These are phyloP conservation scores for Hibiscus tridactylites DNA, from an alignment of 345 rosid species.

Conservation along the genomic window DNA sequence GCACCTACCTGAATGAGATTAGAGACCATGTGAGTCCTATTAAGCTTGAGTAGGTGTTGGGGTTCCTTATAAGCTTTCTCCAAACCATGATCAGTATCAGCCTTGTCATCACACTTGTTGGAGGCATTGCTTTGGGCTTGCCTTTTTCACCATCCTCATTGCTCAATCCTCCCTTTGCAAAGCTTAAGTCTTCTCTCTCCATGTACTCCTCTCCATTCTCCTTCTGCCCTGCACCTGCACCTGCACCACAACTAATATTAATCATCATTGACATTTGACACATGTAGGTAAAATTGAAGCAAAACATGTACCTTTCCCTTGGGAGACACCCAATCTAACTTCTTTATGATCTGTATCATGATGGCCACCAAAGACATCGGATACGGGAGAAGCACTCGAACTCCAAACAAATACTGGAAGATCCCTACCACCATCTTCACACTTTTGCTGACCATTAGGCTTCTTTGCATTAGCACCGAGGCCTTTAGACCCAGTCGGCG, in stretches of 20 bases:
- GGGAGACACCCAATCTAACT: conserved; percentile 65
- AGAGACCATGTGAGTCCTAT: conserved; percentile 92
- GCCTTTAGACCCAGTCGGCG: conserved; percentile 49
- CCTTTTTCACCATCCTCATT: conserved; percentile 48
- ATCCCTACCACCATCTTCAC: conserved; percentile 55
- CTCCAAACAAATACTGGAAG: conserved; percentile 99
- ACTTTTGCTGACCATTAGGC: conserved; percentile 11
- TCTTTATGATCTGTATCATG: conserved; percentile 47
- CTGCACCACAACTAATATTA: neutral
- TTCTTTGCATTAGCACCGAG: conserved; percentile 21
- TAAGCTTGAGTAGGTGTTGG: conserved; percentile 93
- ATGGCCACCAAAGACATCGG: conserved; percentile 69
- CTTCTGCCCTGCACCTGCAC: conserved; percentile 29
- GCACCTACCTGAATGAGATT: conserved; percentile 86
- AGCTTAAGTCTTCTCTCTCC: conserved; percentile 83
- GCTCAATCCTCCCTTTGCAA: conserved; percentile 58
- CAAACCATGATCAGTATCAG: conserved; percentile 96
- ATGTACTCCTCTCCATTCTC: conserved; percentile 34
- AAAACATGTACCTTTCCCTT: conserved; percentile 51
- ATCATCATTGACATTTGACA: neutral
- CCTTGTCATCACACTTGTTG: conserved; percentile 95
- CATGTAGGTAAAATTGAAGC: neutral
- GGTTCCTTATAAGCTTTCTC: conserved; percentile 97
- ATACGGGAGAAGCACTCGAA: conserved; percentile 87
- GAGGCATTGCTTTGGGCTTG: conserved; percentile 75